These are phyloP conservation scores for Trypanosoma cruzi DNA, from an alignment of 208 protist genomes.

Conservation along the genomic window DNA sequence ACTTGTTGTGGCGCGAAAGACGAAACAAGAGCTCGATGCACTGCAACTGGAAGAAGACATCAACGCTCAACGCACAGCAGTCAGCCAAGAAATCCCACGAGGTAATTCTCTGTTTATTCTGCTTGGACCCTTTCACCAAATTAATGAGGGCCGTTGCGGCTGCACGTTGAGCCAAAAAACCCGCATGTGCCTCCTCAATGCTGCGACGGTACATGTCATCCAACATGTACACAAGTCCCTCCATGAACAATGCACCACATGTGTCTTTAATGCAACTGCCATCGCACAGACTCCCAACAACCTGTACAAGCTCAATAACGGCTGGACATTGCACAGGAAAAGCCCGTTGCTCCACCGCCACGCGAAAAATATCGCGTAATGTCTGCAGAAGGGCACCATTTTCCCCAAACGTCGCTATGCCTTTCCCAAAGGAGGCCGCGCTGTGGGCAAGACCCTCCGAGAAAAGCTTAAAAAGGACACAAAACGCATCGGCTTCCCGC, in stretches of 20 bases:
- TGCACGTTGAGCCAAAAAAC: slow-evolving; percentile 74
- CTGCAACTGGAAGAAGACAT: slow-evolving; percentile 93
- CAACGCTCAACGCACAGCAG: slow-evolving; percentile 66
- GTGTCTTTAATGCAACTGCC: slow-evolving; percentile 75
- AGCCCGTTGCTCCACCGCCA: slow-evolving; percentile 55
- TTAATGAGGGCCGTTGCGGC: slow-evolving; percentile 89
- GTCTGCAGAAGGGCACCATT: slow-evolving; percentile 71
- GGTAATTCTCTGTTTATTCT: slow-evolving; percentile 79
- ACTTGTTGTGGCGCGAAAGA: slow-evolving; percentile 72
- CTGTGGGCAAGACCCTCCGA: slow-evolving; percentile 79
- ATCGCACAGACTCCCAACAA: slow-evolving; percentile 83
- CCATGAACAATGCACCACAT: slow-evolving; percentile 80
- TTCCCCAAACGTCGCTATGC: slow-evolving; percentile 63
- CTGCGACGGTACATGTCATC: slow-evolving; percentile 53
- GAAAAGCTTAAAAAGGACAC: slow-evolving; percentile 81
- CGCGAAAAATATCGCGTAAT: slow-evolving; percentile 64
- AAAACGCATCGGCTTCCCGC: slow-evolving; percentile 70
- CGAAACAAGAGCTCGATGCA: slow-evolving; percentile 92
- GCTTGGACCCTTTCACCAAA: slow-evolving; percentile 86
- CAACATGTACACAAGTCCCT: slow-evolving; percentile 58
- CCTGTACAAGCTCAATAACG: slow-evolving; percentile 79
- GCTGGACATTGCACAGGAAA: slow-evolving; percentile 67
- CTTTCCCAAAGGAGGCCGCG: slow-evolving; percentile 71
- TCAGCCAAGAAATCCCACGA: slow-evolving; percentile 81
- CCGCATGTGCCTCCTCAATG: slow-evolving; percentile 41